These are phyloP conservation scores for Lasiodiplodia citricola DNA, from an alignment of 2,329 filamentous ascomycete species.

Conservation along the genomic window DNA sequence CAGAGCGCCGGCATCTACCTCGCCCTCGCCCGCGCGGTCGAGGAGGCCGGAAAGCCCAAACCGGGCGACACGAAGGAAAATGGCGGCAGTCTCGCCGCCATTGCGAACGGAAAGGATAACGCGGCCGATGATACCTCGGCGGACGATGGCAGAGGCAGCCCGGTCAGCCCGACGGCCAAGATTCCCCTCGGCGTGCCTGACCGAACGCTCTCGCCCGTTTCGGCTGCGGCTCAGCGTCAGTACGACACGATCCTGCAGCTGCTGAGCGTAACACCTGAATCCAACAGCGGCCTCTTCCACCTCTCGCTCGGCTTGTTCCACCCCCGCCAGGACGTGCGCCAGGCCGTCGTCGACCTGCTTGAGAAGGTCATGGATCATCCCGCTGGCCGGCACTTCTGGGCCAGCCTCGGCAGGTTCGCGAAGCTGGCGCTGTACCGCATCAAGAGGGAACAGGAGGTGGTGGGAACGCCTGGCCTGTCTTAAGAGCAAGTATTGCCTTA, in stretches of 20 bases:
- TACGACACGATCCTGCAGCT: constrained; percentile 61
- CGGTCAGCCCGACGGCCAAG: constrained; percentile 9
- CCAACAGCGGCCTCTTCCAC: constrained; percentile 88
- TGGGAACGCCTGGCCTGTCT: neutral
- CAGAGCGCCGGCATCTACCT: constrained; percentile 86
- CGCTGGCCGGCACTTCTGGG: constrained; percentile 93
- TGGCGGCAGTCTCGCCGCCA: neutral
- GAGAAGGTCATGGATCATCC: constrained; percentile 85
- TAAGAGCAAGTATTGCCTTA: neutral
- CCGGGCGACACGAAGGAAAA: constrained; percentile 17
- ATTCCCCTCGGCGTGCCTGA: neutral
- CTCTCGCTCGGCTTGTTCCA: constrained; percentile 91
- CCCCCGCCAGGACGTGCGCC: constrained; percentile 78
- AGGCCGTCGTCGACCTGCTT: constrained; percentile 77
- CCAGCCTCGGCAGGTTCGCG: constrained; percentile 81
- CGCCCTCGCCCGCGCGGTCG: constrained; percentile 75
- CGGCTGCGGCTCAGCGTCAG: constrained; percentile 33
- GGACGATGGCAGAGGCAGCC: constrained; percentile 29
- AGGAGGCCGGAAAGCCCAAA: constrained; percentile 43
- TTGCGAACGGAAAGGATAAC: constrained; percentile 28
- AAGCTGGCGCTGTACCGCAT: constrained; percentile 85
- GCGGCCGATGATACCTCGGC: constrained; percentile 14
- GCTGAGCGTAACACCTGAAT: constrained; percentile 81
- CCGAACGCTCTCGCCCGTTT: neutral
- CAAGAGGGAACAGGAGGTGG: constrained; percentile 60